Evolutionary conservation across 23 red algal genomes (phyloP).

Genomic region (Agarophyton chilense): DNA sequence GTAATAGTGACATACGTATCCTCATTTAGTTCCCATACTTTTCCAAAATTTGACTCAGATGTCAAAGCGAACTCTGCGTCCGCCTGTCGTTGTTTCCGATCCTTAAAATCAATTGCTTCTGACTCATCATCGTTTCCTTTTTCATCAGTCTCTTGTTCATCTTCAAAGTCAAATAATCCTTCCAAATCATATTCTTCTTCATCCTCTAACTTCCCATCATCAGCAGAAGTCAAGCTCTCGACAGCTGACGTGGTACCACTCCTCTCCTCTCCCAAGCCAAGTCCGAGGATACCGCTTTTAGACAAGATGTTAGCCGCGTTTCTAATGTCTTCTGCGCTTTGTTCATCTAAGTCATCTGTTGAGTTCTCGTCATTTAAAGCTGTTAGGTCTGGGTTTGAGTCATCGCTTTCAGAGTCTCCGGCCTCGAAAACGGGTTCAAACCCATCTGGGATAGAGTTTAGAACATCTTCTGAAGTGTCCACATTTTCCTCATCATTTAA

Average conservation of each 20-base stretch:
- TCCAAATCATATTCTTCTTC: conserved; percentile 32
- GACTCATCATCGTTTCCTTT: conserved; percentile 38
- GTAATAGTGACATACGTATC: conserved; percentile 76
- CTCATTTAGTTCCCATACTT: conserved; percentile 75
- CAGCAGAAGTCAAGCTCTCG: background rate
- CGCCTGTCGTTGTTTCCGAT: background rate
- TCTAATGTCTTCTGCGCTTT: conserved; percentile 60
- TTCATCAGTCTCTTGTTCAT: conserved; percentile 40
- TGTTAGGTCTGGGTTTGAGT: background rate
- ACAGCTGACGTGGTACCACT: background rate
- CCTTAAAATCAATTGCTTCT: background rate
- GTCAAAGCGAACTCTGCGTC: conserved; percentile 62
- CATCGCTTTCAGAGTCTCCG: background rate
- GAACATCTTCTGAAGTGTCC: conserved; percentile 27
- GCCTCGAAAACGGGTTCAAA: conserved; percentile 1
- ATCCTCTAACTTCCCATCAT: conserved; percentile 2
- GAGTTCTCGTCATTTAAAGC: conserved; percentile 13
- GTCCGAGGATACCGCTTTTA: conserved; percentile 54
- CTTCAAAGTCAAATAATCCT: conserved; percentile 20
- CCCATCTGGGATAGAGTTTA: conserved; percentile 38
- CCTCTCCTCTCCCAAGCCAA: conserved; percentile 29
- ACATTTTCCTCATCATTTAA: conserved; percentile 53
- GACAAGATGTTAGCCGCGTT: conserved; percentile 65
- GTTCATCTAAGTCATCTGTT: conserved; percentile 28
- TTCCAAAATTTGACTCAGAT: conserved; percentile 55